A percentile compares a stretch with the other conserved stretches of the same genome.
phyloP scores from a whole-genome alignment of 2,329 filamentous ascomycete species.

The Aspergillus udagawae region DNA sequence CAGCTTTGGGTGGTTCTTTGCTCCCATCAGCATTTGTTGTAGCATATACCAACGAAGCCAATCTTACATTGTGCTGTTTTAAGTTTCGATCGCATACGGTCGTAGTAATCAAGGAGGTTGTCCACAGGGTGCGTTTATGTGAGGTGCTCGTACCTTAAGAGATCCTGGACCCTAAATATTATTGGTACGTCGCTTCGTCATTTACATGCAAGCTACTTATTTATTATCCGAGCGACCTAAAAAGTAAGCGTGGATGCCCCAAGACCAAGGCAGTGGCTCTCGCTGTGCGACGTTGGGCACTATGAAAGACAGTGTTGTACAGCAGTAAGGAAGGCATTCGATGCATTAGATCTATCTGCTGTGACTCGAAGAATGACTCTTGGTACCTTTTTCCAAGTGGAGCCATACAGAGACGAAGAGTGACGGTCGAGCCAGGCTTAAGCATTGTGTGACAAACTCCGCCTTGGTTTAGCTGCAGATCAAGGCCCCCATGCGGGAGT shows the following conservation, averaged over 20 bases:
- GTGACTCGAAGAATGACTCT: neutral
- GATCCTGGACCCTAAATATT: neutral
- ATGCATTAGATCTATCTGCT: too few species aligned
- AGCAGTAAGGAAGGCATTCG: neutral
- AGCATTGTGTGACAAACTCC: neutral
- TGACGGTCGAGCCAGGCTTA: neutral
- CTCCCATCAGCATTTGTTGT: neutral
- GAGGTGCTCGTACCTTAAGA: neutral
- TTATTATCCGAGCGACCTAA: too few species aligned
- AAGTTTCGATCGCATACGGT: neutral
- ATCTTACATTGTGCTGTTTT: neutral
- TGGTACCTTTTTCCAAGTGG: neutral
- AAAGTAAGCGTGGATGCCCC: neutral
- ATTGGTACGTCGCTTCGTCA: neutral
- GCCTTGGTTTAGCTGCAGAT: neutral
- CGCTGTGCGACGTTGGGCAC: neutral
- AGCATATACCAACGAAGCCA: neutral
- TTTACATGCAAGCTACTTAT: too few species aligned
- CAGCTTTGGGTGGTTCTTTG: neutral
- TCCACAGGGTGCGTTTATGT: neutral
- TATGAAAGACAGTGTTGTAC: neutral
- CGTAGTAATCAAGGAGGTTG: neutral
- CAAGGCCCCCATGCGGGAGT: neutral
- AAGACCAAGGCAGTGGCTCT: neutral
- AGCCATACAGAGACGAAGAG: neutral